Evolutionary conservation across 176 grass and related monocot genomes (phyloP).

Genomic region (Thinopyrum elongatum): DNA sequence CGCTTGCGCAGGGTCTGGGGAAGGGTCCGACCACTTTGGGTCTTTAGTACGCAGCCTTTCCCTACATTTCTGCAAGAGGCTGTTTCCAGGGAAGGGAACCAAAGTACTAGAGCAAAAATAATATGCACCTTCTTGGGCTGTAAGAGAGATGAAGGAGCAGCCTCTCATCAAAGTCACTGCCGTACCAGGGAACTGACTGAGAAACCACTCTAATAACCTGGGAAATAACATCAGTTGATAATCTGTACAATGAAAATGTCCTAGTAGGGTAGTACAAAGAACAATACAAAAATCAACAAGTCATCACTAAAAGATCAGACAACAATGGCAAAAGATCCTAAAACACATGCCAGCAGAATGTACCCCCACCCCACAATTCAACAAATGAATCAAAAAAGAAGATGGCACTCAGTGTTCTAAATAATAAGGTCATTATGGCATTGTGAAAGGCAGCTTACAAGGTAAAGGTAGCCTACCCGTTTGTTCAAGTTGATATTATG

Average conservation of each 20-base stretch:
- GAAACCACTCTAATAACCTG: constrained; percentile 69
- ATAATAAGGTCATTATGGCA: neutral
- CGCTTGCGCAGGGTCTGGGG: too few species aligned
- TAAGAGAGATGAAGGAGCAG: constrained; percentile 89
- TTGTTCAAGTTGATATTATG: neutral
- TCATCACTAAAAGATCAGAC: neutral
- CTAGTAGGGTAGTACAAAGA: neutral
- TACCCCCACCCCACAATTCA: neutral
- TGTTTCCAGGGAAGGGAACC: neutral
- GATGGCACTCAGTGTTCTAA: constrained; percentile 5
- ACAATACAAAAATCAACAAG: neutral
- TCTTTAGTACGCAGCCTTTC: too few species aligned
- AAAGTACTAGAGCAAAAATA: constrained; percentile 23
- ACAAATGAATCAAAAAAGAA: constrained; percentile 10
- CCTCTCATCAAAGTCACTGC: constrained; percentile 57
- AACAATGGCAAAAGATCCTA: neutral
- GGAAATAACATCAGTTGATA: constrained; percentile 8
- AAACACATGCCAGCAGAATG: neutral
- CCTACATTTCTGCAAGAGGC: too few species aligned
- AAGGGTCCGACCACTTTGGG: too few species aligned
- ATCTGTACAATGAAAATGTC: neutral
- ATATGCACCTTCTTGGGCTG: constrained; percentile 76
- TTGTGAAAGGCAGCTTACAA: constrained; percentile 1
- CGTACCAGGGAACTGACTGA: constrained; percentile 53
- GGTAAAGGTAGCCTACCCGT: neutral